These are phyloP conservation scores for Chionographis japonica DNA, from an alignment of 106 monocot species.

Conservation along the genomic window DNA sequence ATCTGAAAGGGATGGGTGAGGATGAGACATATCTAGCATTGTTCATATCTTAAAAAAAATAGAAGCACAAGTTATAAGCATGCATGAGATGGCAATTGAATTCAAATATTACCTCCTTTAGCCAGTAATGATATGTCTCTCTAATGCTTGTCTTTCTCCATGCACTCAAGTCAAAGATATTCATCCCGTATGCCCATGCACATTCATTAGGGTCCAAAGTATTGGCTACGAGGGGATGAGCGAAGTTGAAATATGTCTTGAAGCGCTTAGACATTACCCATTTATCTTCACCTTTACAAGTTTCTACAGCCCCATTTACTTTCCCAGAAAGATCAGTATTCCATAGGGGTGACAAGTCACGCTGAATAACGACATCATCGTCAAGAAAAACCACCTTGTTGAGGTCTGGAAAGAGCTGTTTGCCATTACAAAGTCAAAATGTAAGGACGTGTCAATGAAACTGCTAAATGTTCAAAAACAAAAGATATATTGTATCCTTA, in stretches of 20 bases:
- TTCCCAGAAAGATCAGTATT: conserved; percentile 71
- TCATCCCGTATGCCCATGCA: conserved; percentile 96
- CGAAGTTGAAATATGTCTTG: conserved; percentile 87
- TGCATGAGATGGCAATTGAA: background rate
- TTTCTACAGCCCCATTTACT: conserved; percentile 89
- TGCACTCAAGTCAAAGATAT: conserved; percentile 70
- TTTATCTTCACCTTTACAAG: conserved; percentile 75
- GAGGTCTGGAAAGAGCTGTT: conserved; percentile 87
- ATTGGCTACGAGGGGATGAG: conserved; percentile 68
- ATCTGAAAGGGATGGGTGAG: too few species aligned
- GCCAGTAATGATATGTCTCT: conserved; percentile 82
- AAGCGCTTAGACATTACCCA: conserved; percentile 96
- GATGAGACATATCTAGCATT: too few species aligned
- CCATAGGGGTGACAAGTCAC: conserved; percentile 72
- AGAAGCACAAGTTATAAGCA: too few species aligned
- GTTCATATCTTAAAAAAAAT: too few species aligned
- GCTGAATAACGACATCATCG: conserved; percentile 89
- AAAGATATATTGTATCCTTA: background rate
- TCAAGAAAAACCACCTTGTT: conserved; percentile 92
- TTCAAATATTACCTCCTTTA: conserved; percentile 60
- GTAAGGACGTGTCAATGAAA: background rate
- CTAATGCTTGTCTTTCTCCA: conserved; percentile 82
- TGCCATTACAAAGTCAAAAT: background rate
- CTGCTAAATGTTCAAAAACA: background rate
- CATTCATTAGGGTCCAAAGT: conserved; percentile 85